These are phyloP conservation scores for Asterella californica DNA, from an alignment of 225 moss, liverwort and hornwort genomes.

Conservation along the genomic window DNA sequence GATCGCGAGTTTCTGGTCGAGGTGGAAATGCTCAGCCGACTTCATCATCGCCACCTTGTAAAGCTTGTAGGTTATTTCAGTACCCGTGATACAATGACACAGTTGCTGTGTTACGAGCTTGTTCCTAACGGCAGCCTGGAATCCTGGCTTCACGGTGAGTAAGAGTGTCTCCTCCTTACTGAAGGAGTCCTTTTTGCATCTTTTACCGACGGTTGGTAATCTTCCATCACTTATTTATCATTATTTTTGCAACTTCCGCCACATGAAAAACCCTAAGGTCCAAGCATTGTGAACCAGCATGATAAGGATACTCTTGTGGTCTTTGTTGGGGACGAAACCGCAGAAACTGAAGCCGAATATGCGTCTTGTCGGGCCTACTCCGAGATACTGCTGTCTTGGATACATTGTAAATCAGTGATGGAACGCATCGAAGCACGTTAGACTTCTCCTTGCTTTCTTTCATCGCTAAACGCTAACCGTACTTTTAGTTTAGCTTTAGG, in stretches of 20 bases:
- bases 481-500: not conserved
- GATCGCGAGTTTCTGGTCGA: constrained; percentile 94
- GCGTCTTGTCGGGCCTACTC: not conserved
- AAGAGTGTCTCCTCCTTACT: not conserved
- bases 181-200: not conserved
- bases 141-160: constrained; percentile 90
- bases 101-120: constrained; percentile 86
- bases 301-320: not conserved
- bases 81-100: constrained; percentile 76
- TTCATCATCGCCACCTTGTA: constrained; percentile 93
- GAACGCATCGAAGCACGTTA: too few relatives aligned
- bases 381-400: too few relatives aligned
- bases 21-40: constrained; percentile 96
- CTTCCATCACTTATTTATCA: not conserved
- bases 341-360: not conserved
- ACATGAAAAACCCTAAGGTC: not conserved
- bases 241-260: not conserved
- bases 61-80: constrained; percentile 87
- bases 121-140: constrained; percentile 96
- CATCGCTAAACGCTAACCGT: not conserved
- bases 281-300: not conserved
- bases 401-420: too few relatives aligned
- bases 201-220: not conserved
- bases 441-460: not conserved
- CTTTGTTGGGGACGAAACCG: not conserved